Evolutionary conservation across 1,284 basidiomycete species (phyloP).

Genomic region (Naganishia sp.): DNA sequence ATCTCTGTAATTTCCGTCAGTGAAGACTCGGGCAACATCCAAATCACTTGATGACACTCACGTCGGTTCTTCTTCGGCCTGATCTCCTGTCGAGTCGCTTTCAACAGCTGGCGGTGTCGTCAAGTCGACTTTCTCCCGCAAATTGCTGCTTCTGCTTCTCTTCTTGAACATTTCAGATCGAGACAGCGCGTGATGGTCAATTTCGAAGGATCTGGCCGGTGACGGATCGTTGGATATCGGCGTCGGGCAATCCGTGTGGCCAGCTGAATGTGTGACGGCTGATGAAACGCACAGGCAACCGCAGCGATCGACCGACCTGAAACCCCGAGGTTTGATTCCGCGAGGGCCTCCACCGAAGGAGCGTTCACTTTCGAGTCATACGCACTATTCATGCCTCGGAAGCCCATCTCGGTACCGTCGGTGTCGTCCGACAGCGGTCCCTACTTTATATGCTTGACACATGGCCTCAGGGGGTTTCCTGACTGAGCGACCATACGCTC

Average conservation of each 20-base stretch:
- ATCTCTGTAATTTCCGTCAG: slow-evolving; percentile 28
- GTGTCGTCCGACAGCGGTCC: too few species aligned
- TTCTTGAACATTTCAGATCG: slow-evolving; percentile 54
- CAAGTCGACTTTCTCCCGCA: slow-evolving; percentile 42
- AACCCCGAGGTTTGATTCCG: slow-evolving; percentile 8
- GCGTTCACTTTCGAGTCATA: slow-evolving; percentile 6
- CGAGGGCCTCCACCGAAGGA: neutral
- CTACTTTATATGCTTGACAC: too few species aligned
- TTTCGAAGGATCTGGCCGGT: too few species aligned
- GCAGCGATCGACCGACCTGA: too few species aligned
- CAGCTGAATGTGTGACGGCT: too few species aligned
- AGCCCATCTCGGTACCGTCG: neutral
- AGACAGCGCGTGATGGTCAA: neutral
- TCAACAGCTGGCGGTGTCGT: slow-evolving; percentile 28
- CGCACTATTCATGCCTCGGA: neutral
- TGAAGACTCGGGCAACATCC: neutral
- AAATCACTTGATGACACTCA: neutral
- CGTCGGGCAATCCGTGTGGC: too few species aligned
- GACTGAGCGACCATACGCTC: too few species aligned
- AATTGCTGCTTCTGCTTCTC: slow-evolving; percentile 50
- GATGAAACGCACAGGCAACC: too few species aligned
- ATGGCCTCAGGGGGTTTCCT: too few species aligned
- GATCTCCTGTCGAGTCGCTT: slow-evolving; percentile 18
- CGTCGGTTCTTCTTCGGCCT: slow-evolving; percentile 24
- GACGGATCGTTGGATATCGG: too few species aligned